Evolutionary conservation across 2,329 filamentous ascomycete species (phyloP), one percentile per base, ranked within the genome.

Genomic region (Colletotrichum musae): DNA sequence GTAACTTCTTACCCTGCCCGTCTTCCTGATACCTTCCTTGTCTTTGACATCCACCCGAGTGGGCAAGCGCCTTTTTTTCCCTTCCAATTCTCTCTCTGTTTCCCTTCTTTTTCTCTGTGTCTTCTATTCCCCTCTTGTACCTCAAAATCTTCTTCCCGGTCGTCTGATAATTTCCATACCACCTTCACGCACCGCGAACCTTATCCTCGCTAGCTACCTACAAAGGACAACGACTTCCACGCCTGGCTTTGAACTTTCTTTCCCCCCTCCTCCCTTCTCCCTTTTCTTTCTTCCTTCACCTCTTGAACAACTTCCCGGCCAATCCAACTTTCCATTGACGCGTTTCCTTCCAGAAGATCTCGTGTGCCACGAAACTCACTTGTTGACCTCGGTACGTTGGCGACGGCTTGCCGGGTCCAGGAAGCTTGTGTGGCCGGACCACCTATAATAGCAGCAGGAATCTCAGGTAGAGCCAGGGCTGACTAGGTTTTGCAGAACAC

Each of bases 301-400:
- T 36, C 21, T 36, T 24, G 9, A 13, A 21, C 16, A 21, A 12
- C n/a, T 18, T 21, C 10, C 18, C 39, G n/a, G 16, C 52, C 6
- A 56, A 26, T 13, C 32, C 32, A 12, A 36, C 7, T 10, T 36
- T n/a, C 21, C n/a, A 50, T 21, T 21, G n/a, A 21, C 47, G 12
- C 47, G 32, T 36, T 21, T 21, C n/a, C 18, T 5, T 9, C 13
- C 58, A 51, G 28, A 41, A 18, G 36, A 47, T 32, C 12, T 15
- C 45, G 47, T 39, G 58, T 60, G 47, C 45, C 24, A 24, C 28
- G 36, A 52, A 32, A 26, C 39, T 39, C 48, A 9, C 6, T 41
- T 50, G 28, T 41, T 56, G 28, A 43, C 61, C 50, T 66, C 24
- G 32, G 54, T 54, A 53, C 65, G 43, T 48, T 59, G 53, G 41